Percentiles rank a stretch among this genome's conserved stretches.
These are phyloP conservation scores for Primulina eburnea DNA, from an alignment of 257 asterid genomes.

Conservation along the genomic window DNA sequence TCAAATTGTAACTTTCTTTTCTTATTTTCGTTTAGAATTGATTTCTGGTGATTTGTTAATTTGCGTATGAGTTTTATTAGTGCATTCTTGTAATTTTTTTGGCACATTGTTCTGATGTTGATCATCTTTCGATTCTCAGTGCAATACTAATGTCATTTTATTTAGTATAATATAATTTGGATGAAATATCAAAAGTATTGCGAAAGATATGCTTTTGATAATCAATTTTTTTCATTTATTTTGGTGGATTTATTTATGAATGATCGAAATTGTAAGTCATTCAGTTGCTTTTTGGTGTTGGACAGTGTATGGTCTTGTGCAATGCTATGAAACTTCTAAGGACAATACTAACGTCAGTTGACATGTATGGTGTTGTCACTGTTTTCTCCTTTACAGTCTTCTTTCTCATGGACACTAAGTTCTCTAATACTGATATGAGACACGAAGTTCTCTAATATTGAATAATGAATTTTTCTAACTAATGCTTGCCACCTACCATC, in stretches of 20 bases:
- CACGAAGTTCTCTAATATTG: too few relatives aligned
- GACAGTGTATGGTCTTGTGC: slow-evolving; percentile 20
- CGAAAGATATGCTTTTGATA: slow-evolving; percentile 18
- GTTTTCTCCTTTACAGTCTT: too few relatives aligned
- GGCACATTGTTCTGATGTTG: slow-evolving; percentile 37
- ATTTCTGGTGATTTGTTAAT: slow-evolving; percentile 23
- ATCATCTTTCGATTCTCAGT: slow-evolving; percentile 26
- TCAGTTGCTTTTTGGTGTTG: slow-evolving; percentile 20
- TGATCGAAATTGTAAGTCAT: background rate
- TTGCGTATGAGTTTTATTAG: slow-evolving; percentile 27
- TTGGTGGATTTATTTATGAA: slow-evolving; percentile 3
- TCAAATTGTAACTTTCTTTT: slow-evolving; percentile 1
- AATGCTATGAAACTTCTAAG: background rate
- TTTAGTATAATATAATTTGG: slow-evolving; percentile 16
- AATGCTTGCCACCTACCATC: too few relatives aligned
- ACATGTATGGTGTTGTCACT: too few relatives aligned
- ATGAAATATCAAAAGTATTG: slow-evolving; percentile 6
- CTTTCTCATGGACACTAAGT: too few relatives aligned
- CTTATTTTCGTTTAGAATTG: slow-evolving; percentile 10
- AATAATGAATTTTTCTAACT: too few relatives aligned
- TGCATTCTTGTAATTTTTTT: slow-evolving; percentile 25
- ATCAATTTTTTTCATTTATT: slow-evolving; percentile 11
- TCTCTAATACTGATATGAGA: too few relatives aligned
- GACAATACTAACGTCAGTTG: too few relatives aligned
- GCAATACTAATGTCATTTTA: slow-evolving; percentile 1